Percentiles rank a stretch among this genome's conserved stretches.
Conservation (phyloP, 257 asterid species). For the Fraxinus cuspidata region DNA sequence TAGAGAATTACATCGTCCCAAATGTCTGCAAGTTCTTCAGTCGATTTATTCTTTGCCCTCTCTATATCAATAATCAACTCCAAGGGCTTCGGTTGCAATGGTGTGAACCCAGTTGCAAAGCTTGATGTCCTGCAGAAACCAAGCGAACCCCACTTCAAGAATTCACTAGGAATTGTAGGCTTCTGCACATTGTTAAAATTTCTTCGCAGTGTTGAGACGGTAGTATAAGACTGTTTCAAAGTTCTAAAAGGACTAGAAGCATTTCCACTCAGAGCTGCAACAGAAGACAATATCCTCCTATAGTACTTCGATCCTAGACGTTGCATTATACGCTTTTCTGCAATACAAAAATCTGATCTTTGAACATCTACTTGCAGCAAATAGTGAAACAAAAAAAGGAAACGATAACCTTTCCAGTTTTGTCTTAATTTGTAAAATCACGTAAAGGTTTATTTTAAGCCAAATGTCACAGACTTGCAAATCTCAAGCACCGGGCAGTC, state of each 20-base stretch:
- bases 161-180: slow-evolving; percentile 37
- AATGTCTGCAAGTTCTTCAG: slow-evolving; percentile 78
- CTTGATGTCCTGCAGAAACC: slow-evolving; percentile 63
- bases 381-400: slow-evolving; percentile 7
- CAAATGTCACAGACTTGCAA: not conserved
- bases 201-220: slow-evolving; percentile 33
- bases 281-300: slow-evolving; percentile 40
- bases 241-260: slow-evolving; percentile 25
- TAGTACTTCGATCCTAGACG: slow-evolving; percentile 39
- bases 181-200: slow-evolving; percentile 34
- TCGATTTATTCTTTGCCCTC: slow-evolving; percentile 70
- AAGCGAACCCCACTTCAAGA: slow-evolving; percentile 46
- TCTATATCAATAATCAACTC: slow-evolving; percentile 68
- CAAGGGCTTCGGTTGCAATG: slow-evolving; percentile 70
- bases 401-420: not conserved
- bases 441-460: not conserved
- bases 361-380: slow-evolving; percentile 8
- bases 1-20: slow-evolving; percentile 81
- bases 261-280: slow-evolving; percentile 27
- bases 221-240: slow-evolving; percentile 28
- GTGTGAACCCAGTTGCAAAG: slow-evolving; percentile 81
- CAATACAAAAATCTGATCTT: slow-evolving; percentile 24
- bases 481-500: not conserved
- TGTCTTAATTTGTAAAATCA: slow-evolving; percentile 6
- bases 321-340: slow-evolving; percentile 47